Evolutionary conservation across 345 rosid genomes (phyloP).

Genomic region (Acer yangbiense): DNA sequence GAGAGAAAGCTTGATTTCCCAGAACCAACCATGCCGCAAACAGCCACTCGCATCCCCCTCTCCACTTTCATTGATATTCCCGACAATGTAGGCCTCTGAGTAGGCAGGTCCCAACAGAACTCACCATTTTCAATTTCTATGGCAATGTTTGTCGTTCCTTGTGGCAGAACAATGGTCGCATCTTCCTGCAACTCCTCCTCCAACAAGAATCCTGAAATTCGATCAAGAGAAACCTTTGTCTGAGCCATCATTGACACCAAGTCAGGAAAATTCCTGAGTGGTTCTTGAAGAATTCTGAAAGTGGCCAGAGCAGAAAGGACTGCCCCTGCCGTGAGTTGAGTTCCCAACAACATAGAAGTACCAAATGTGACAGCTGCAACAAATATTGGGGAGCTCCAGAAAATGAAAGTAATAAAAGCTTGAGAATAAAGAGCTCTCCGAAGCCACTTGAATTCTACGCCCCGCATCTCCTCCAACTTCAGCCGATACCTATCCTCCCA

Average conservation of each 20-base stretch:
- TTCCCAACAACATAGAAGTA: conserved; percentile 84
- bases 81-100: conserved; percentile 71
- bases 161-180: conserved; percentile 83
- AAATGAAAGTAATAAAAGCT: conserved; percentile 92
- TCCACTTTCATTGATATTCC: conserved; percentile 79
- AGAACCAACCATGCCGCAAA: conserved; percentile 96
- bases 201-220: conserved; percentile 92
- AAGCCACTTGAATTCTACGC: conserved; percentile 90
- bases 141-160: conserved; percentile 62
- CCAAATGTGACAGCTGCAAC: conserved; percentile 94
- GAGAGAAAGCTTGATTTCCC: conserved; percentile 99
- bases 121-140: conserved; percentile 81
- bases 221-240: conserved; percentile 97
- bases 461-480: conserved; percentile 87
- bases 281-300: conserved; percentile 98
- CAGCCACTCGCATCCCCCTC: conserved; percentile 98
- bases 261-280: conserved; percentile 98
- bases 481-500: conserved; percentile 95
- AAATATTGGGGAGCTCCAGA: conserved; percentile 99
- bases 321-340: conserved; percentile 91
- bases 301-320: conserved; percentile 99
- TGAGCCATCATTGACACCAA: conserved; percentile 99
- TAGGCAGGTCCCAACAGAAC: conserved; percentile 85
- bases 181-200: conserved; percentile 97
- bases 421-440: conserved; percentile 95